Conservation (phyloP, 2,329 filamentous ascomycete species). For the Pseudocercospora vitis region DNA sequence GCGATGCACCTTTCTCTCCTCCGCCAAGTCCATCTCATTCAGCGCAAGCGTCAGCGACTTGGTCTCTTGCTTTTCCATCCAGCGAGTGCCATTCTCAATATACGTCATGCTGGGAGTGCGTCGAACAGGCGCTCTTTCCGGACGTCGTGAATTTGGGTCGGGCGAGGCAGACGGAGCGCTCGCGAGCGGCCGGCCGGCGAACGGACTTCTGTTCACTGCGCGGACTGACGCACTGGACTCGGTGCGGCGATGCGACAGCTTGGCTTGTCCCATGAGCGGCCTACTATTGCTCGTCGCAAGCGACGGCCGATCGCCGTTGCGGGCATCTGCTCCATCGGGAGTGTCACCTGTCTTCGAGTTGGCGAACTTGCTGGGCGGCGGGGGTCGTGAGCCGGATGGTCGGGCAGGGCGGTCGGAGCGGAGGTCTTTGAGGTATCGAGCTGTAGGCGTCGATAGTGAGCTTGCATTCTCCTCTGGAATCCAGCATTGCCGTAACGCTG, state of each 20-base stretch:
- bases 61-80: conserved; percentile 80
- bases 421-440: conserved; percentile 68
- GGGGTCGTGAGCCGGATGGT: conserved; percentile 70
- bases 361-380: conserved; percentile 50
- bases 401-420: conserved; percentile 66
- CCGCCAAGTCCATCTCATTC: conserved; percentile 69
- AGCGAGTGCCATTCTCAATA: conserved; percentile 70
- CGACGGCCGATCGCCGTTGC: conserved; percentile 29
- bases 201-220: conserved; percentile 26
- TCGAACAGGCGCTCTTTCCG: conserved; percentile 40
- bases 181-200: conserved; percentile 36
- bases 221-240: conserved; percentile 20
- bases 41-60: conserved; percentile 69
- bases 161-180: conserved; percentile 29
- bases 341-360: conserved; percentile 35
- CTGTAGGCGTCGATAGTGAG: conserved; percentile 47
- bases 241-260: conserved; percentile 30
- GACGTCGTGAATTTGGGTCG: conserved; percentile 45
- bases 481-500: conserved; percentile 26
- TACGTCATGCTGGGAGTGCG: conserved; percentile 65
- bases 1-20: conserved; percentile 63
- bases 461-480: conserved; percentile 22
- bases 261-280: conserved; percentile 27
- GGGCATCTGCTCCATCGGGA: conserved; percentile 17
- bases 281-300: conserved; percentile 38